phyloP scores from a whole-genome alignment of 768 basidiomycete species.

The Leucosporidium scottii region DNA sequence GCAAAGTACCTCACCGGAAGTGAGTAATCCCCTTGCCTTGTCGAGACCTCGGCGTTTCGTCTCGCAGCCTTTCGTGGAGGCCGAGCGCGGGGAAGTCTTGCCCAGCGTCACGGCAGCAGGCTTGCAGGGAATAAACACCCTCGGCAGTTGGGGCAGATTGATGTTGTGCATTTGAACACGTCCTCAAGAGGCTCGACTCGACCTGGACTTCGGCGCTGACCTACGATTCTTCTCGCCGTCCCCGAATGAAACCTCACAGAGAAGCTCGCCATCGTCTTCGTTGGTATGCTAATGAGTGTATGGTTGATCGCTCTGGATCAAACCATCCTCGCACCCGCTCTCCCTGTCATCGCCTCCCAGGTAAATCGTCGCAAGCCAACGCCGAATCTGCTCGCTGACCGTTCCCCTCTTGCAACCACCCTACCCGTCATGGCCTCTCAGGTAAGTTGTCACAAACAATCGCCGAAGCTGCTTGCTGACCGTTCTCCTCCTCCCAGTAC shows the following conservation, averaged over 20 bases:
- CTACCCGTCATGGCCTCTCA: conserved; percentile 23
- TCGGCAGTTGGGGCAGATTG: background rate
- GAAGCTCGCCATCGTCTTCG: conserved; percentile 10
- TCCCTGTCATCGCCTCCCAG: conserved; percentile 22
- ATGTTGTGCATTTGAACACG: too few relatives aligned
- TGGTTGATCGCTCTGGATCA: conserved; percentile 29
- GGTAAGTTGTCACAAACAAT: background rate
- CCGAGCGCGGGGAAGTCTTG: background rate
- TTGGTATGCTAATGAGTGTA: conserved; percentile 25
- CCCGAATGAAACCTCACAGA: conserved; percentile 4
- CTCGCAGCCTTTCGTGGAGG: background rate
- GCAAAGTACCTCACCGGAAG: conserved; percentile 16
- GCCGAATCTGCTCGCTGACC: background rate
- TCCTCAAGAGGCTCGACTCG: conserved; percentile 4
- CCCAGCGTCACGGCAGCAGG: background rate
- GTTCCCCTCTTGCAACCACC: background rate
- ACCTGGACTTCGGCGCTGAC: conserved; percentile 14
- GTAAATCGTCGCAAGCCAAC: background rate
- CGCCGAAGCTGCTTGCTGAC: background rate
- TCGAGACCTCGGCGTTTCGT: too few relatives aligned
- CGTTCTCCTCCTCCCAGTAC: background rate
- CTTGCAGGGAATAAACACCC: background rate
- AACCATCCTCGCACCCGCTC: conserved; percentile 13
- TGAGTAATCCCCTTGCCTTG: conserved; percentile 1
- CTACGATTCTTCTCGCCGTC: background rate